phyloP scores from a whole-genome alignment of 192 early-diverging fungal species.

The Thamnidium elegans region DNA sequence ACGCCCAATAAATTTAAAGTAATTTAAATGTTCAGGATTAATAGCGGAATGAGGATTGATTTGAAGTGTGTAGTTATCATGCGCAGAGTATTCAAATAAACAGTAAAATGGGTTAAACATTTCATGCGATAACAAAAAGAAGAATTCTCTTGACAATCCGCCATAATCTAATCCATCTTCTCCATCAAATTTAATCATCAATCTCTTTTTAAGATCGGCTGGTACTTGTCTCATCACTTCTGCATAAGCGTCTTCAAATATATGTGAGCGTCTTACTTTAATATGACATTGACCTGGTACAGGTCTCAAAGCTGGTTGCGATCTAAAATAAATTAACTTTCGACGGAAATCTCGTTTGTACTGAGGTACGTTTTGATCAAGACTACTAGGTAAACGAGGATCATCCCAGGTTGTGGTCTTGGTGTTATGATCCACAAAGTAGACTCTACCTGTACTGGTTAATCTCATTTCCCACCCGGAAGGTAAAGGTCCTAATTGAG shows the following conservation, averaged over 20 bases:
- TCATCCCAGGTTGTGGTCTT: slow-evolving; percentile 99
- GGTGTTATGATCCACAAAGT: slow-evolving; percentile 98
- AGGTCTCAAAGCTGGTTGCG: slow-evolving; percentile 86
- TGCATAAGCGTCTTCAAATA: slow-evolving; percentile 95
- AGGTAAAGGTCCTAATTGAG: slow-evolving; percentile 85
- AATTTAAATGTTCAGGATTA: slow-evolving; percentile 97
- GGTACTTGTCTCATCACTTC: slow-evolving; percentile 93
- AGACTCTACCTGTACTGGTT: slow-evolving; percentile 89
- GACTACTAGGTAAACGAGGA: slow-evolving; percentile 77
- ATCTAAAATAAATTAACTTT: slow-evolving; percentile 95
- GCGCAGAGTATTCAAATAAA: slow-evolving; percentile 96
- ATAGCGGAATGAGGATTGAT: slow-evolving; percentile 94
- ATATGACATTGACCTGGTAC: slow-evolving; percentile 91
- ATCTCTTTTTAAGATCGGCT: slow-evolving; percentile 89
- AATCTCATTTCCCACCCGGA: slow-evolving; percentile 99
- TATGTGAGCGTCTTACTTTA: slow-evolving; percentile 80
- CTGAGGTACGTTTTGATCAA: slow-evolving; percentile 91
- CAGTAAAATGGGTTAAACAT: slow-evolving; percentile 95
- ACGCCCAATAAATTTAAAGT: slow-evolving; percentile 98
- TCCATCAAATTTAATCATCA: slow-evolving; percentile 99
- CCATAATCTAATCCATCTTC: slow-evolving; percentile 99
- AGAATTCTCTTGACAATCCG: slow-evolving; percentile 95
- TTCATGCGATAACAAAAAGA: slow-evolving; percentile 96
- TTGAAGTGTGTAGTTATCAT: slow-evolving; percentile 97
- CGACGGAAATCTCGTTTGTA: slow-evolving; percentile 99